A percentile compares a stretch with the other conserved stretches of the same genome.
These are phyloP conservation scores for Rhexocercosporidium sp. DNA, from an alignment of 2,329 filamentous ascomycete genomes.

Conservation along the genomic window DNA sequence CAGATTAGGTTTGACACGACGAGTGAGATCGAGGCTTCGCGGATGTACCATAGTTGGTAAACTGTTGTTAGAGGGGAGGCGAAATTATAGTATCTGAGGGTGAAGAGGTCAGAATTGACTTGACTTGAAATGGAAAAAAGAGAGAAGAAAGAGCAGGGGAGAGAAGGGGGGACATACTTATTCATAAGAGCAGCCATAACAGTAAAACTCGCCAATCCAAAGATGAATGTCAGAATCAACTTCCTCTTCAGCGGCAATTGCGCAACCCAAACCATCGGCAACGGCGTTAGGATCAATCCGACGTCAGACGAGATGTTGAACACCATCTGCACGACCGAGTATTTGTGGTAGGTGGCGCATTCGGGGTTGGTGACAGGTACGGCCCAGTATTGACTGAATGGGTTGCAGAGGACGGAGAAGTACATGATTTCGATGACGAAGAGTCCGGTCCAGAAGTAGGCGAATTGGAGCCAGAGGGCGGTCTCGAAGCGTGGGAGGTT, in stretches of 20 bases:
- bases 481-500: constrained; percentile 30
- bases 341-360: constrained; percentile 60
- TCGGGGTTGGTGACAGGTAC: constrained; percentile 56
- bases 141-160: too few species aligned
- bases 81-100: constrained; percentile 33
- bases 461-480: constrained; percentile 52
- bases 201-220: constrained; percentile 56
- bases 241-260: constrained; percentile 49
- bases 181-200: constrained; percentile 57
- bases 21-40: constrained; percentile 56
- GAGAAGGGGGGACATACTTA: constrained; percentile 43
- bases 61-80: constrained; percentile 40
- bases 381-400: constrained; percentile 61
- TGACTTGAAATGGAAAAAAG: too few species aligned
- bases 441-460: constrained; percentile 54
- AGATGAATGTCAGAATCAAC: constrained; percentile 49
- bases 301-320: constrained; percentile 65
- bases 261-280: constrained; percentile 47
- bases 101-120: too few species aligned
- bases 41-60: constrained; percentile 53
- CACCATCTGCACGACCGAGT: constrained; percentile 60
- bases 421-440: constrained; percentile 40
- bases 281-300: constrained; percentile 59
- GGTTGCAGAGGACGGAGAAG: constrained; percentile 54
- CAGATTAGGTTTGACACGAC: constrained; percentile 57